Percentiles rank a stretch among this genome's conserved stretches.
Evolutionary conservation across 2,329 filamentous ascomycete species (phyloP).

Genomic region (Tolypocladium tropicale): DNA sequence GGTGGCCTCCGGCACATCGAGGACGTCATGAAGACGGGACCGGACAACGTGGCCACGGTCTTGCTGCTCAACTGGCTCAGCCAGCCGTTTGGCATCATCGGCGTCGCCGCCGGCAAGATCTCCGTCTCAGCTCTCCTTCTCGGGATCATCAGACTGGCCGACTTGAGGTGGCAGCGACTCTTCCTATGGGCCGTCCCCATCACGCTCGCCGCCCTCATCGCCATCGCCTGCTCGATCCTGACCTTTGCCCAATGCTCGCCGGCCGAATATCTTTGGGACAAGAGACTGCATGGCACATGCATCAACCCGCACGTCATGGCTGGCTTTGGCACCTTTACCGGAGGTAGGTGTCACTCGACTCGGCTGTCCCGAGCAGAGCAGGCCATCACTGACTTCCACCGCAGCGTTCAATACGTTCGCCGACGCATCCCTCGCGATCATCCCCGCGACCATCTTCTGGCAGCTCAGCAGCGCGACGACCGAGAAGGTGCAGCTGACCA

Average conservation of each 20-base stretch:
- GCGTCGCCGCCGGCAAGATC: conserved; percentile 11
- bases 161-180: conserved; percentile 10
- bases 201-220: conserved; percentile 7
- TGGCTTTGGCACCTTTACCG: conserved; percentile 10
- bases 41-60: conserved; percentile 10
- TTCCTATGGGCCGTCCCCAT: conserved; percentile 12
- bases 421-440: conserved; percentile 11
- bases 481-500: conserved; percentile 58
- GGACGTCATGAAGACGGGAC: conserved; percentile 7
- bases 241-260: conserved; percentile 12
- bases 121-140: conserved; percentile 11
- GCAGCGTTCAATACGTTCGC: conserved; percentile 13
- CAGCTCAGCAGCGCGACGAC: conserved; percentile 69
- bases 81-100: conserved; percentile 10
- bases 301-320: conserved; percentile 10
- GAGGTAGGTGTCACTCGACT: conserved; percentile 5
- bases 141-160: conserved; percentile 7
- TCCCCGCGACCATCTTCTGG: conserved; percentile 37
- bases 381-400: neutral
- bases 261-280: conserved; percentile 9
- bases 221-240: conserved; percentile 9
- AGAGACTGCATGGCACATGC: conserved; percentile 7
- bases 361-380: neutral
- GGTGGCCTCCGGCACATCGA: conserved; percentile 8
- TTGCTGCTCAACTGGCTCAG: conserved; percentile 11